Conservation (phyloP, 2,329 filamentous ascomycete genomes). For the Aspergillus spinulosporus region DNA sequence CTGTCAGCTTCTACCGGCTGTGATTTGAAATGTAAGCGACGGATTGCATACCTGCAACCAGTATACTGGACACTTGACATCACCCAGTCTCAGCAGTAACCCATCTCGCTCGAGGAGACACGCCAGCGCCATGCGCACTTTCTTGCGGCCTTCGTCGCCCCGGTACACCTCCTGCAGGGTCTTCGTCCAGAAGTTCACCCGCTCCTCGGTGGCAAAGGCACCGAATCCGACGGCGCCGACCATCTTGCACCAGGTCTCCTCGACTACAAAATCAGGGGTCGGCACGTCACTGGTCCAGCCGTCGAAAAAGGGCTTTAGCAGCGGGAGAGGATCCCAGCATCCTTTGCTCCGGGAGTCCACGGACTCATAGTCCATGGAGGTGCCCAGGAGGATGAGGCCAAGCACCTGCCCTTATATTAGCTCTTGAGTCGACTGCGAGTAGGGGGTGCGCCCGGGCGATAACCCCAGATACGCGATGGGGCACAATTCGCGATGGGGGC, state of each 20-base stretch:
- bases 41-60: conserved; percentile 49
- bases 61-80: conserved; percentile 53
- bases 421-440: too few relatives aligned
- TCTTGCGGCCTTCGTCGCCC: conserved; percentile 51
- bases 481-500: not conserved
- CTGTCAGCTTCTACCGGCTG: not conserved
- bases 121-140: conserved; percentile 52
- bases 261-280: conserved; percentile 47
- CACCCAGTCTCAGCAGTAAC: conserved; percentile 46
- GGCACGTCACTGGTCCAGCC: conserved; percentile 41
- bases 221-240: conserved; percentile 52
- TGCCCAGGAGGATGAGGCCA: conserved; percentile 55
- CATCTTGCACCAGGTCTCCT: conserved; percentile 47
- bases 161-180: conserved; percentile 48
- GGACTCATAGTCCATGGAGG: conserved; percentile 54
- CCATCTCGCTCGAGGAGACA: conserved; percentile 53
- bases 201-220: conserved; percentile 37
- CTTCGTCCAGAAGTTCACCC: conserved; percentile 47
- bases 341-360: conserved; percentile 44
- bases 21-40: not conserved
- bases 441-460: too few relatives aligned
- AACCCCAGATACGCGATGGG: too few relatives aligned
- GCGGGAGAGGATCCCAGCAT: conserved; percentile 50
- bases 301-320: conserved; percentile 39
- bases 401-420: conserved; percentile 39